Conservation (phyloP, 805 yeast genomes). For the Candida hungchunana region DNA sequence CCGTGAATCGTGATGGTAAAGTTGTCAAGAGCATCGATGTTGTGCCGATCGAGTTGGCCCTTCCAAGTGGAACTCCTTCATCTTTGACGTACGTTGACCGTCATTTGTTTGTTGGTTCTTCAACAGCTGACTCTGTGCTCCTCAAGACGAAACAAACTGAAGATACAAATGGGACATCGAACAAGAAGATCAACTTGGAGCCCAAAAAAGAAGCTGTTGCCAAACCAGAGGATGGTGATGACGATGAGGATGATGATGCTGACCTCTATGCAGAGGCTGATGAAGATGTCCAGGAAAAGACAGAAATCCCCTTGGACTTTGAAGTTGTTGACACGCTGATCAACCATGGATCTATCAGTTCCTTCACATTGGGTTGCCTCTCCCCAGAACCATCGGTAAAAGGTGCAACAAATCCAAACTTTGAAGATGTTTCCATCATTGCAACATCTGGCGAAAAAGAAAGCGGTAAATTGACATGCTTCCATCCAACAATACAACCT, state of each 20-base stretch:
- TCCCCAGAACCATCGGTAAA: constrained; percentile 50
- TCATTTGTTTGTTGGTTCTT: constrained; percentile 54
- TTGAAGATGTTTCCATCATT: constrained; percentile 60
- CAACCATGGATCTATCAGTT: constrained; percentile 71
- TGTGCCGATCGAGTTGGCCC: constrained; percentile 1
- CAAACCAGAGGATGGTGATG: constrained; percentile 24
- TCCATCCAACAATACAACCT: constrained; percentile 69
- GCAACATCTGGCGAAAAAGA: constrained; percentile 63
- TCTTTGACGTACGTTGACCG: constrained; percentile 39
- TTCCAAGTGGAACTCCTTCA: constrained; percentile 19
- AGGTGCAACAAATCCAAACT: constrained; percentile 67
- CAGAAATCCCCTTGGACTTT: constrained; percentile 32
- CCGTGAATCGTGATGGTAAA: constrained; percentile 36
- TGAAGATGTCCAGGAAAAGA: constrained; percentile 31
- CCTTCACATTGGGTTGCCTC: constrained; percentile 59
- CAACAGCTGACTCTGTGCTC: constrained; percentile 55
- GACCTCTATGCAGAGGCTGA: constrained; percentile 31
- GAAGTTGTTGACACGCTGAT: constrained; percentile 47
- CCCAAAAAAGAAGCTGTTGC: neutral
- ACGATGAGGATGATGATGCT: constrained; percentile 46
- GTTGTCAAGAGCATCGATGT: constrained; percentile 23
- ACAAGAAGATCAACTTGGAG: too few species aligned
- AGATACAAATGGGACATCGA: too few species aligned
- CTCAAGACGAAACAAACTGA: constrained; percentile 25
- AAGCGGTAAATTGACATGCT: constrained; percentile 52